These are phyloP conservation scores for Tricholomella constricta DNA, from an alignment of 768 basidiomycete species.

Conservation along the genomic window DNA sequence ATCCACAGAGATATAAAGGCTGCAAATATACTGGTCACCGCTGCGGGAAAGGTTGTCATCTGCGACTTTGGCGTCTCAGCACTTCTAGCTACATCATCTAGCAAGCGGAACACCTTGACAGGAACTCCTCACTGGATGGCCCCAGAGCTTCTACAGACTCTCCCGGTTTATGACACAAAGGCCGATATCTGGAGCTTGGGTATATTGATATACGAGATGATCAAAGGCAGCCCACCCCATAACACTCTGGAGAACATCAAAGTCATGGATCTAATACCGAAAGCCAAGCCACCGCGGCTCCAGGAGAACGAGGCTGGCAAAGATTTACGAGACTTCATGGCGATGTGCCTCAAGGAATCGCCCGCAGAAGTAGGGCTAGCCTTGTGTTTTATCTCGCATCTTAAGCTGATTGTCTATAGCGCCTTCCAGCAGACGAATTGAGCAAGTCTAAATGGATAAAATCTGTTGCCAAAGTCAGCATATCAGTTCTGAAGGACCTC, in stretches of 20 bases:
- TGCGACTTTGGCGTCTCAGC: conserved; percentile 99
- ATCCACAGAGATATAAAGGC: conserved; percentile 99
- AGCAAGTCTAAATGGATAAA: conserved; percentile 90
- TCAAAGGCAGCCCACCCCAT: conserved; percentile 94
- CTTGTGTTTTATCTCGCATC: neutral
- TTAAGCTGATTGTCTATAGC: conserved; percentile 44
- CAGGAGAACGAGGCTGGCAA: conserved; percentile 77
- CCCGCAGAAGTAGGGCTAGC: conserved; percentile 67
- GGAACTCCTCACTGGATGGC: conserved; percentile 99
- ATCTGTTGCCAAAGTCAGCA: conserved; percentile 60
- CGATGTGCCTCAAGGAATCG: conserved; percentile 77
- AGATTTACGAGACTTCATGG: conserved; percentile 88
- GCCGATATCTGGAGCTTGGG: conserved; percentile 99
- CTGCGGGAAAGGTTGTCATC: conserved; percentile 88
- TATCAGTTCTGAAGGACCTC: conserved; percentile 77
- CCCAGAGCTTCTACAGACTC: conserved; percentile 90
- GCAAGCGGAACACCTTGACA: conserved; percentile 94
- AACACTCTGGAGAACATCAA: conserved; percentile 76
- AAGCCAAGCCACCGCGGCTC: conserved; percentile 78
- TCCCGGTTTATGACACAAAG: conserved; percentile 93
- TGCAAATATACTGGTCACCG: conserved; percentile 91
- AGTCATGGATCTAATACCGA: conserved; percentile 89
- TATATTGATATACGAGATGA: conserved; percentile 95
- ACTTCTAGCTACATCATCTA: conserved; percentile 76
- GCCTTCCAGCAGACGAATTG: conserved; percentile 88